phyloP scores from a whole-genome alignment of 2,329 filamentous ascomycete genomes.

The Emergomyces orientalis region DNA sequence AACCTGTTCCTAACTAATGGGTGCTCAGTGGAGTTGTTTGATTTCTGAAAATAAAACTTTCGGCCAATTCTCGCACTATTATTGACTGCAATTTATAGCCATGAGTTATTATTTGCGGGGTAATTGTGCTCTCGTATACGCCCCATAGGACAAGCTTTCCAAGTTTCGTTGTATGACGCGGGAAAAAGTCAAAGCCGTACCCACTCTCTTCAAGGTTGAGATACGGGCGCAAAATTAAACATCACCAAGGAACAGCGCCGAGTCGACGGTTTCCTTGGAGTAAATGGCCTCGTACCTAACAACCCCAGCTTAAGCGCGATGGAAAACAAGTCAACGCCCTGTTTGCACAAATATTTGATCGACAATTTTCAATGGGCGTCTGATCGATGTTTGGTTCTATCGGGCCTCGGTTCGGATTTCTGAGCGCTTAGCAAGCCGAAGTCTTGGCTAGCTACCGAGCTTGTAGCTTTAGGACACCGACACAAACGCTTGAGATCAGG shows the following conservation, averaged over 20 bases:
- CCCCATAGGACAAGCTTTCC: not conserved
- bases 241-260: not conserved
- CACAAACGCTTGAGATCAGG: no score
- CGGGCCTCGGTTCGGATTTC: no score
- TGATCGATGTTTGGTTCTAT: no score
- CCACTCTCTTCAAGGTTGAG: no score
- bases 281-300: no score
- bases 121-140: not conserved
- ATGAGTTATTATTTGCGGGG: not conserved
- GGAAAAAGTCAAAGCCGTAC: not conserved
- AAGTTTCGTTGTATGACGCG: not conserved
- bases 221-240: not conserved
- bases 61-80: not conserved
- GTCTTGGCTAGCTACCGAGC: no score
- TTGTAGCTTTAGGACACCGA: no score
- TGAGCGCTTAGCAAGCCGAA: no score
- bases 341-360: no score
- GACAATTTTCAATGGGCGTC: no score
- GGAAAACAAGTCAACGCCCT: no score
- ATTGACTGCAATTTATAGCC: not conserved
- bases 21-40: not conserved
- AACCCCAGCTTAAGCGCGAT: not conserved
- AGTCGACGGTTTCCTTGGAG: no score
- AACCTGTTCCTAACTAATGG: not conserved
- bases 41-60: not conserved